Percentiles rank a stretch among this genome's conserved stretches.
These are phyloP conservation scores for Fusarium udum DNA, from an alignment of 2,329 filamentous ascomycete genomes.

Conservation along the genomic window DNA sequence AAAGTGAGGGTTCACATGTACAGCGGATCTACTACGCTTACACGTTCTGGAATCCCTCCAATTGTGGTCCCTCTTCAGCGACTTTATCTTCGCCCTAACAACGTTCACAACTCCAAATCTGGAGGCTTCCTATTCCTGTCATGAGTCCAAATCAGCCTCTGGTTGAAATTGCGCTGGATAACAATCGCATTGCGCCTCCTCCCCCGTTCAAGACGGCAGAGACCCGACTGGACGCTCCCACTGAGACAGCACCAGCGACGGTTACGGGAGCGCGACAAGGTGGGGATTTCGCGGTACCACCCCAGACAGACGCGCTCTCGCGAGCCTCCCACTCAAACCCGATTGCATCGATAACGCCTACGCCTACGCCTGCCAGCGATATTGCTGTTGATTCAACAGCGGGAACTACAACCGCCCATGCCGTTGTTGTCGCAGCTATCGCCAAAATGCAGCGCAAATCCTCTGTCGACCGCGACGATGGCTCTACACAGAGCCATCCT, in stretches of 20 bases:
- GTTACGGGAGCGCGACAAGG: slow-evolving; percentile 36
- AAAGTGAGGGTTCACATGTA: slow-evolving; percentile 22
- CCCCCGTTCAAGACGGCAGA: slow-evolving; percentile 26
- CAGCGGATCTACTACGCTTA: slow-evolving; percentile 11
- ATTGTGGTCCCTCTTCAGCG: slow-evolving; percentile 15
- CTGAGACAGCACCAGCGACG: slow-evolving; percentile 13
- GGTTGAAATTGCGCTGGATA: slow-evolving; percentile 34
- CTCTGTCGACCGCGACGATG: slow-evolving; percentile 39
- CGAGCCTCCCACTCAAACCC: slow-evolving; percentile 37
- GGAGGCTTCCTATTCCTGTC: slow-evolving; percentile 12
- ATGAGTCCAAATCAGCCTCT: slow-evolving; percentile 38
- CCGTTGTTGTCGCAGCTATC: slow-evolving; percentile 12
- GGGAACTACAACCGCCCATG: slow-evolving; percentile 24
- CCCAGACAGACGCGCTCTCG: slow-evolving; percentile 39
- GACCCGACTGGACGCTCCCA: slow-evolving; percentile 16
- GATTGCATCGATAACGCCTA: slow-evolving; percentile 29
- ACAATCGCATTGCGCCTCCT: slow-evolving; percentile 32
- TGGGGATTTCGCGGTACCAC: slow-evolving; percentile 43
- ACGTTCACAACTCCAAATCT: slow-evolving; percentile 11
- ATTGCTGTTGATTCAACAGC: slow-evolving; percentile 22
- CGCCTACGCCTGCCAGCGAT: neutral
- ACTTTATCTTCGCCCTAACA: slow-evolving; percentile 16
- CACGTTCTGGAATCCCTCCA: slow-evolving; percentile 30
- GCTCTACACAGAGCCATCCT: slow-evolving; percentile 40
- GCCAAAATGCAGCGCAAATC: slow-evolving; percentile 29